Evolutionary conservation across 2,329 filamentous ascomycete genomes (phyloP), one percentile per base, ranked within the genome.

Genomic region (Acarospora socialis): DNA sequence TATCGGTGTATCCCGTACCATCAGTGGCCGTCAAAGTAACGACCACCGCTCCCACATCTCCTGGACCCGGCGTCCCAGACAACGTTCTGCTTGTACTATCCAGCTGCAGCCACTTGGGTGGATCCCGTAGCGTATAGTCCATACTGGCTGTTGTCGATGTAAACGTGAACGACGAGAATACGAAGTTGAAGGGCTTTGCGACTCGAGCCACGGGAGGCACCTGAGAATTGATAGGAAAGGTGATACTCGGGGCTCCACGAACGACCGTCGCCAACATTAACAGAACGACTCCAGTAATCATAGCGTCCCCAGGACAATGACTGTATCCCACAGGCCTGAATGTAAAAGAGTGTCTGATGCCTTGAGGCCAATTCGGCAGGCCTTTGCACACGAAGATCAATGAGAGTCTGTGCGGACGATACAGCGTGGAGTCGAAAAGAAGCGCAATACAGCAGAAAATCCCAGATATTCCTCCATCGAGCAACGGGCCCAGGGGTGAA

Each of bases 141-240:
- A 84, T 66, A 24, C 60, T 48, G 7, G 51, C 48, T 20, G 57
- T 56, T 24, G 58, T 53, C 10, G 78, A 77, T 9, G 64, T 61
- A 54, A 92, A 92, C 0, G 83, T 92, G 22, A 74, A 73, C 16
- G 43, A 44, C 8, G 57, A 52, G 32, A 61, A 61, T 25, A 44
- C 41, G 39, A 61, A 61, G 28, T 44, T 40, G 39, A 56, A 63
- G 2, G 65, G 62, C 44, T 76, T 50, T 23, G 67, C 69, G 37
- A 80, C 62, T 42, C 79, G 69, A 13, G 81, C 83, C 32, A 86
- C 77, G 3, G 78, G 77, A 19, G 83, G 83, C 1, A 92, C 67
- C 53, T 93, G 84, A 2, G 81, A 75, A 54, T 90, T 92, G 53
- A 92, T 65, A 1, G 83, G 83, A 44, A 86, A 87, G 28, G 61